Conservation (phyloP, 140 eudicot species). For the Senecio squalidus region DNA sequence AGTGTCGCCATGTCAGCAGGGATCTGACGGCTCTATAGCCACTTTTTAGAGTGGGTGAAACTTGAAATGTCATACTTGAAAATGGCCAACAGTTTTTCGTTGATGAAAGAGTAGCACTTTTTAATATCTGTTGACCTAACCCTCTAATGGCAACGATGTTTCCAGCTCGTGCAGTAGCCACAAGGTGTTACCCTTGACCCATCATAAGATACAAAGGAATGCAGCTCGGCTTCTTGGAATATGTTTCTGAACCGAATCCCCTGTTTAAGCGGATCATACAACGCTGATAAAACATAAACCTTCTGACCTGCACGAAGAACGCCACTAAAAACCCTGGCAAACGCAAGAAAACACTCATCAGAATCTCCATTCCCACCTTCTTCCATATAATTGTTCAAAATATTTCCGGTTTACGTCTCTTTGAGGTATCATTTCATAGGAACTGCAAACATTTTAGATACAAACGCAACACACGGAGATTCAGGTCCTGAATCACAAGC, state of each 20-base stretch:
- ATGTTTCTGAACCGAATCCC: conserved; percentile 67
- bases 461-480: conserved; percentile 82
- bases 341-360: conserved; percentile 91
- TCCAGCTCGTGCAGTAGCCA: conserved; percentile 74
- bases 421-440: conserved; percentile 78
- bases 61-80: conserved; percentile 94
- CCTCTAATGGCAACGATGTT: conserved; percentile 90
- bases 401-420: conserved; percentile 53
- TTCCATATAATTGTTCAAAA: conserved; percentile 29
- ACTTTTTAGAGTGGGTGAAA: conserved; percentile 88
- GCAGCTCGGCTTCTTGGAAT: conserved; percentile 84
- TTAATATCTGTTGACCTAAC: conserved; percentile 85
- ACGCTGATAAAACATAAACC: conserved; percentile 73
- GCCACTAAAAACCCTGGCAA: conserved; percentile 91
- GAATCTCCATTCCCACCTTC: conserved; percentile 59
- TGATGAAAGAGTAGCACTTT: conserved; percentile 91
- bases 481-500: conserved; percentile 63
- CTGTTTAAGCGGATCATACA: conserved; percentile 71
- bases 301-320: conserved; percentile 60
- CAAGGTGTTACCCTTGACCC: conserved; percentile 91
- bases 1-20: conserved; percentile 52
- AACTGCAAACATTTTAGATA: conserved; percentile 93
- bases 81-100: conserved; percentile 93
- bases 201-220: conserved; percentile 87
- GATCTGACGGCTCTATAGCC: conserved; percentile 95